These are phyloP conservation scores for Sabuloglossum arenarium DNA, from an alignment of 495 filamentous ascomycete genomes.

Conservation along the genomic window DNA sequence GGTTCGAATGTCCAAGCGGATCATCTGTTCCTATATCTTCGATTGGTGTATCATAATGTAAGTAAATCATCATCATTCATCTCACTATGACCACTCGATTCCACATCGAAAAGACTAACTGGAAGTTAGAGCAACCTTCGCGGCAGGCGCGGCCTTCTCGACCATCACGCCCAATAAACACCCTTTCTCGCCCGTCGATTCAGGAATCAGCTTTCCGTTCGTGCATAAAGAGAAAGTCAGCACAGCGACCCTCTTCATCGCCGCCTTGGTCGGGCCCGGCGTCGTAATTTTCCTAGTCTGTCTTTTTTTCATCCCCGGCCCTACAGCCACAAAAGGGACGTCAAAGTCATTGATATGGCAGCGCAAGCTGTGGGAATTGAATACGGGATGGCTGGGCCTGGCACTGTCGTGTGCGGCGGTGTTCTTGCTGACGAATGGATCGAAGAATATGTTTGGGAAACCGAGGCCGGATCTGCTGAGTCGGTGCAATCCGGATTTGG, in stretches of 20 bases:
- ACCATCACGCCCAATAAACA: conserved; percentile 18
- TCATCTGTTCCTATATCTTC: conserved; percentile 26
- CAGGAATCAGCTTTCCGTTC: conserved; percentile 36
- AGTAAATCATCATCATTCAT: conserved; percentile 5
- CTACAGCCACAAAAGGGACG: conserved; percentile 11
- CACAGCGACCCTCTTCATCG: conserved; percentile 25
- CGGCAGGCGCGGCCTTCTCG: conserved; percentile 26
- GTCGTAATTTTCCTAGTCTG: conserved; percentile 26
- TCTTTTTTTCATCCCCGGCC: conserved; percentile 28
- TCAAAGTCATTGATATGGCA: conserved; percentile 19
- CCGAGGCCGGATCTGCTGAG: conserved; percentile 42
- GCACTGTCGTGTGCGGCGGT: conserved; percentile 30
- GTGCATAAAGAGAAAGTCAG: conserved; percentile 32
- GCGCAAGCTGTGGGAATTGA: conserved; percentile 41
- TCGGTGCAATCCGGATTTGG: conserved; percentile 36
- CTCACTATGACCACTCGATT: not conserved
- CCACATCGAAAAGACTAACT: not conserved
- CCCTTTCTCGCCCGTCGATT: conserved; percentile 29
- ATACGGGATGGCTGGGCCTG: conserved; percentile 42
- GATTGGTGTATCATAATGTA: conserved; percentile 34
- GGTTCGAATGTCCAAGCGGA: not conserved
- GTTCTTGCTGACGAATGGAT: conserved; percentile 36
- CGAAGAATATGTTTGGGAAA: conserved; percentile 43
- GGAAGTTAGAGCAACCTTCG: conserved; percentile 19
- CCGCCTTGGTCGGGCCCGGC: conserved; percentile 30